Conservation (phyloP, 2,329 filamentous ascomycete genomes). For the Beauveria medogensis region DNA sequence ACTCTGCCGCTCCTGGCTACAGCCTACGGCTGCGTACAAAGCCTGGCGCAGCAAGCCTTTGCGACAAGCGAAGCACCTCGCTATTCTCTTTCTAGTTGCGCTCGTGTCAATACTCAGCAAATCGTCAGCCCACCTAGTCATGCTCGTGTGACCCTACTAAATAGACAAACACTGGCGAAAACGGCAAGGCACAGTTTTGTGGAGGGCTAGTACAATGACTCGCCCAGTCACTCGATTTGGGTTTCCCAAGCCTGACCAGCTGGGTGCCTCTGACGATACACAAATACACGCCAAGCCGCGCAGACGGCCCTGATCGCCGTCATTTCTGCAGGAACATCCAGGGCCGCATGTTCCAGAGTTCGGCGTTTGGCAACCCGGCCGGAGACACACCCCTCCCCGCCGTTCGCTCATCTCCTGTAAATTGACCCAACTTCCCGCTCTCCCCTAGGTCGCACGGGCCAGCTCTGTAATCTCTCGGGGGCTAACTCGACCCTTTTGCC, state of each 20-base stretch:
- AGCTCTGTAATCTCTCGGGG: not conserved
- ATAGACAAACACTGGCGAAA: not conserved
- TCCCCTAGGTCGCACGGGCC: constrained; percentile 5
- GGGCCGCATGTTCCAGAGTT: not conserved
- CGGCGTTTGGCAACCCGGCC: not conserved
- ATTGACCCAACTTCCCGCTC: constrained; percentile 4
- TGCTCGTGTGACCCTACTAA: not conserved
- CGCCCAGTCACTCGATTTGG: not conserved
- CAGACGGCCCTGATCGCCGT: not conserved
- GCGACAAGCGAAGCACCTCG: not conserved
- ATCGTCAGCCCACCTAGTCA: not conserved
- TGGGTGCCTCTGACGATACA: not conserved
- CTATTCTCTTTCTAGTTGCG: not conserved
- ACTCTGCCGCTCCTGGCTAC: not conserved
- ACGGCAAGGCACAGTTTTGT: not conserved
- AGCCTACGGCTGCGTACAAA: not conserved
- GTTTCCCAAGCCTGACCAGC: not conserved
- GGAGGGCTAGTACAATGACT: not conserved
- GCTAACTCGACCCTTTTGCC: not conserved
- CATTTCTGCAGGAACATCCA: not conserved
- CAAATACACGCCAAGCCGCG: not conserved
- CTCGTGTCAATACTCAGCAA: not conserved
- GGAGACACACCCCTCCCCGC: not conserved
- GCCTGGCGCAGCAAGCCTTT: too few species aligned
- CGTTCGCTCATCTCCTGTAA: constrained; percentile 8